Conservation (phyloP, 2,329 filamentous ascomycete genomes). For the Zasmidium cellare region DNA sequence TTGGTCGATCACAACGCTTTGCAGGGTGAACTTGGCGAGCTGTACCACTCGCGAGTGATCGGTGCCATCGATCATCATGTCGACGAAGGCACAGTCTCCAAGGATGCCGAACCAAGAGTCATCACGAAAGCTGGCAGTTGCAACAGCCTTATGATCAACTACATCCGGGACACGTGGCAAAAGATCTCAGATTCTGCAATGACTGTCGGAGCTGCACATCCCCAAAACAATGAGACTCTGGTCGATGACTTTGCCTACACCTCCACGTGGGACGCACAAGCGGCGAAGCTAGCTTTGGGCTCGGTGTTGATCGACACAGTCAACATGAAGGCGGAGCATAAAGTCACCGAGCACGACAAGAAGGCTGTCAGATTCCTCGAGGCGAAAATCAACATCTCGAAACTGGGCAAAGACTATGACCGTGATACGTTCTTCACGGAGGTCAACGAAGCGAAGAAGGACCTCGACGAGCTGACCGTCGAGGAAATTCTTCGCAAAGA, state of each 20-base stretch:
- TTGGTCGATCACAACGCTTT: constrained; percentile 79
- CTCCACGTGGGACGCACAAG: constrained; percentile 54
- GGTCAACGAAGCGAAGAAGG: constrained; percentile 65
- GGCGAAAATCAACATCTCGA: constrained; percentile 46
- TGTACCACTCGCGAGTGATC: constrained; percentile 55
- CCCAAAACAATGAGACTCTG: constrained; percentile 40
- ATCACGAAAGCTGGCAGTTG: constrained; percentile 72
- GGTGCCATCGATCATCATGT: constrained; percentile 79
- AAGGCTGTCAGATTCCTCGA: constrained; percentile 62
- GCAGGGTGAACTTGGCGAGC: constrained; percentile 59
- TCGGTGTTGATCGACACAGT: constrained; percentile 73
- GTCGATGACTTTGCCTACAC: constrained; percentile 38
- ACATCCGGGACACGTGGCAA: constrained; percentile 61
- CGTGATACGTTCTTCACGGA: constrained; percentile 58
- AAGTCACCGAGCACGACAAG: constrained; percentile 64
- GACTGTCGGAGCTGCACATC: constrained; percentile 40
- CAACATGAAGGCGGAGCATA: constrained; percentile 59
- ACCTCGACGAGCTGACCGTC: constrained; percentile 62
- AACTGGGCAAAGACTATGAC: constrained; percentile 49
- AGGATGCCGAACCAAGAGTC: constrained; percentile 56
- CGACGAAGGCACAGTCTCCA: constrained; percentile 62
- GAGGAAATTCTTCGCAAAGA: constrained; percentile 75
- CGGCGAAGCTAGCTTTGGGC: constrained; percentile 68
- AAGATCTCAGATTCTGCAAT: constrained; percentile 39
- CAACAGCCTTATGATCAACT: constrained; percentile 66